Percentiles rank a stretch among this genome's conserved stretches.
Evolutionary conservation across 2,329 filamentous ascomycete genomes (phyloP).

Genomic region (Fusarium hostae): DNA sequence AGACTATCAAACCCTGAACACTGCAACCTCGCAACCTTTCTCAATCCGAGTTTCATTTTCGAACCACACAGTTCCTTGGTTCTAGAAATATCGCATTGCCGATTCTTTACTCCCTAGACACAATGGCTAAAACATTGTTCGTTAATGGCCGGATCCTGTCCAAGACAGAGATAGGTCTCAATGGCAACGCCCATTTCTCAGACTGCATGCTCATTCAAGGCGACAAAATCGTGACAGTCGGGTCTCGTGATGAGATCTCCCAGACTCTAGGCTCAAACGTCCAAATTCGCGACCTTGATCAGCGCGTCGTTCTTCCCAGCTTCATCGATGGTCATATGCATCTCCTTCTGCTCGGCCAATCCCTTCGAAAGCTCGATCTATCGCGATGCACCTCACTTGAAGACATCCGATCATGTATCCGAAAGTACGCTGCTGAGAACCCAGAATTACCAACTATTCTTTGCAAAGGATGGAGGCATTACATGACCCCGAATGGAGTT

Average conservation of each 20-base stretch:
- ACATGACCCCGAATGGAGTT: slow-evolving; percentile 56
- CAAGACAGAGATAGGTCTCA: slow-evolving; percentile 17
- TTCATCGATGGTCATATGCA: slow-evolving; percentile 69
- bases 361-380: slow-evolving; percentile 61
- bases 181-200: slow-evolving; percentile 37
- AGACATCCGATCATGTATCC: slow-evolving; percentile 60
- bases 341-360: slow-evolving; percentile 63
- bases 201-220: slow-evolving; percentile 46
- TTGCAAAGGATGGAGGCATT: slow-evolving; percentile 65
- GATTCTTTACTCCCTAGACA: accelerated
- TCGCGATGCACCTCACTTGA: slow-evolving; percentile 58
- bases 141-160: slow-evolving; percentile 41
- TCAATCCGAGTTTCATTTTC: too few relatives aligned
- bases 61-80: too few relatives aligned
- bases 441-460: slow-evolving; percentile 60
- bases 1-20: too few relatives aligned
- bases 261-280: accelerated
- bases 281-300: slow-evolving; percentile 41
- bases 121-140: slow-evolving; percentile 12
- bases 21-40: too few relatives aligned
- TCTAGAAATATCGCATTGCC: too few relatives aligned
- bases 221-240: slow-evolving; percentile 47
- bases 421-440: slow-evolving; percentile 56
- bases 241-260: slow-evolving; percentile 35
- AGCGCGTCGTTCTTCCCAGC: slow-evolving; percentile 59